Evolutionary conservation across 116 monocot genomes (phyloP).

Genomic region (Cymodocea nodosa): DNA sequence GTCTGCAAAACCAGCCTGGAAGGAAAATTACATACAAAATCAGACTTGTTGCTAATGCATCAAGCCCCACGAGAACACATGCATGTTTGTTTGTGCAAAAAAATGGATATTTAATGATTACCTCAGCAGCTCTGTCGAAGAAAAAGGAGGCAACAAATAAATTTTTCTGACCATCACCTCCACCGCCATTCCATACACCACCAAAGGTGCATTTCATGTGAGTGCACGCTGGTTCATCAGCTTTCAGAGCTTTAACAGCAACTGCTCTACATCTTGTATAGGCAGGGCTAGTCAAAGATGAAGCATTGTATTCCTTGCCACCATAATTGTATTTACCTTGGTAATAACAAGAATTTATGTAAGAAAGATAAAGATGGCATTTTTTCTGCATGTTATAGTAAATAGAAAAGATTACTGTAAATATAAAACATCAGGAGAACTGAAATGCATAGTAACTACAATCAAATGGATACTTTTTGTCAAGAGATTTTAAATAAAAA

Average conservation of each 20-base stretch:
- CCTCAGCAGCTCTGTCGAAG: conserved; percentile 90
- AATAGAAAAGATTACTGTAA: too few relatives aligned
- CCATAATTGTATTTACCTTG: conserved; percentile 67
- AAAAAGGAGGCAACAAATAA: conserved; percentile 89
- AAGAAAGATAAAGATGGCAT: not conserved
- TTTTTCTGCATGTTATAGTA: too few relatives aligned
- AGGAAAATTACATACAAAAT: not conserved
- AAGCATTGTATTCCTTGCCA: conserved; percentile 27
- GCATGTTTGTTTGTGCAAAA: too few relatives aligned
- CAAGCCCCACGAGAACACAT: too few relatives aligned
- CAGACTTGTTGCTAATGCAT: not conserved
- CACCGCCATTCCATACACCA: conserved; percentile 90
- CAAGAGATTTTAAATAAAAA: too few relatives aligned
- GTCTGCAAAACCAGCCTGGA: conserved; percentile 49
- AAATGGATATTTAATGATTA: conserved; percentile 2
- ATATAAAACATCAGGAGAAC: too few relatives aligned
- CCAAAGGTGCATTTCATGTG: conserved; percentile 92
- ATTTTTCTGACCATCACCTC: conserved; percentile 80
- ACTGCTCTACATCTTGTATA: conserved; percentile 54
- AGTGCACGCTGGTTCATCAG: conserved; percentile 60
- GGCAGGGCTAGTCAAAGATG: conserved; percentile 45
- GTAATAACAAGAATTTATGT: not conserved
- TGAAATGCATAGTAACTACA: too few relatives aligned
- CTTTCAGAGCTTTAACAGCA: conserved; percentile 48
- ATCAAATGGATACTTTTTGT: too few relatives aligned